Conservation (phyloP, 345 rosid genomes). For the Microcos paniculata region DNA sequence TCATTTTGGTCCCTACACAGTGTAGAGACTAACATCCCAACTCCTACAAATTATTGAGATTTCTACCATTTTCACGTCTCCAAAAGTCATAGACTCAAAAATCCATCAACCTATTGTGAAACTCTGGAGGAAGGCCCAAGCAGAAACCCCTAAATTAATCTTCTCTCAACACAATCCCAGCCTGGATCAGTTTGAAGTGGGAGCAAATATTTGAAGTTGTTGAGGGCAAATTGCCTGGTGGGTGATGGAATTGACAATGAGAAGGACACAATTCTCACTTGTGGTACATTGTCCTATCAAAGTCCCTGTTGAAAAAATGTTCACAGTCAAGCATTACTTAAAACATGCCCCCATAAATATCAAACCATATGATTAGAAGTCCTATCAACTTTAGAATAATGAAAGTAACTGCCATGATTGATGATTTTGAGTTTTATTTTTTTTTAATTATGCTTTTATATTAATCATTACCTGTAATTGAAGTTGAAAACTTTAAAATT, state of each 20-base stretch:
- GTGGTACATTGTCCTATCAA: slow-evolving; percentile 20
- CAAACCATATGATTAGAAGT: slow-evolving; percentile 28
- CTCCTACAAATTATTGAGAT: background rate
- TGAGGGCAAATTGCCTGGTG: slow-evolving; percentile 9
- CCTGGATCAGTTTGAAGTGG: background rate
- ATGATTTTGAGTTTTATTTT: background rate
- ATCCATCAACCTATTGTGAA: no score
- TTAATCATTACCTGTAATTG: slow-evolving; percentile 11
- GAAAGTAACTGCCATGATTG: slow-evolving; percentile 22
- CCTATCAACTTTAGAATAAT: slow-evolving; percentile 21
- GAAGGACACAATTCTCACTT: background rate
- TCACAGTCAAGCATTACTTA: slow-evolving; percentile 17
- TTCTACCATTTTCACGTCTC: no score
- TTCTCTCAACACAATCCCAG: background rate
- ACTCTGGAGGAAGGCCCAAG: background rate
- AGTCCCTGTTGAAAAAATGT: slow-evolving; percentile 1
- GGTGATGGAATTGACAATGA: slow-evolving; percentile 27
- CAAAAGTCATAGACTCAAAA: background rate
- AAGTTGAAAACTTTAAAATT: background rate
- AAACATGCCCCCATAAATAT: slow-evolving; percentile 24
- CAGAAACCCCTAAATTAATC: background rate
- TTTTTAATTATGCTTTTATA: background rate
- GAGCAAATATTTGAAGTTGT: slow-evolving; percentile 8
- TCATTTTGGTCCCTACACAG: no score
- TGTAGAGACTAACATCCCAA: no score